phyloP scores from a whole-genome alignment of 2,329 filamentous ascomycete species.

The Fusarium palustre region DNA sequence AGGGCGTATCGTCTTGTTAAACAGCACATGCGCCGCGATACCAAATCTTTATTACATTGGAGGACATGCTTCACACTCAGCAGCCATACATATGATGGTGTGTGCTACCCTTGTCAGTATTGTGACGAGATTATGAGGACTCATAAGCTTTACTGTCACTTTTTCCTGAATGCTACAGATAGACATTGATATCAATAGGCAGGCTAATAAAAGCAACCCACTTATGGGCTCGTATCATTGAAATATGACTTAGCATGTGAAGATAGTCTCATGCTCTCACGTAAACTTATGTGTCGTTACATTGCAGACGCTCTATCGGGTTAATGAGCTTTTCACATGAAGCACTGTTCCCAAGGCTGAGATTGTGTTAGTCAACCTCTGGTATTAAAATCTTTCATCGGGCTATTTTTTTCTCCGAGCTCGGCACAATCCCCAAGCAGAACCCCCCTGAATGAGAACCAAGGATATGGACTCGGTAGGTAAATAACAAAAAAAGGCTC shows the following conservation, averaged over 20 bases:
- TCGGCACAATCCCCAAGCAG: conserved; percentile 13
- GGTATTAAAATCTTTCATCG: conserved; percentile 15
- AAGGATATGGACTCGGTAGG: conserved; percentile 31
- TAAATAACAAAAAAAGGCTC: conserved; percentile 10
- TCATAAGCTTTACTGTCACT: conserved; percentile 1
- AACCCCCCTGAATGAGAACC: conserved; percentile 24
- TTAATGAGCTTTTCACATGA: conserved; percentile 16
- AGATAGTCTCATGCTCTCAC: conserved; percentile 6
- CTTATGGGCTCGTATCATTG: conserved; percentile 1
- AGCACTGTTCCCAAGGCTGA: conserved; percentile 7
- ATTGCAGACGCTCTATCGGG: conserved; percentile 19
- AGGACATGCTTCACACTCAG: conserved; percentile 4
- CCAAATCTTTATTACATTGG: not conserved
- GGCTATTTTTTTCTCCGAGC: conserved; percentile 24
- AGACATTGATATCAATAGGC: conserved; percentile 2
- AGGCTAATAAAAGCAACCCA: conserved; percentile 3
- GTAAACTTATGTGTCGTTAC: conserved; percentile 1
- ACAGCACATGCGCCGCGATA: conserved; percentile 6
- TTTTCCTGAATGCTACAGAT: not conserved
- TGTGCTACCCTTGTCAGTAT: not conserved
- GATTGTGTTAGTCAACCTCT: conserved; percentile 20
- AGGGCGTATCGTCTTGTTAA: conserved; percentile 14
- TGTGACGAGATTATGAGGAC: not conserved
- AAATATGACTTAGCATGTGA: conserved; percentile 22
- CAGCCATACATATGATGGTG: not conserved